phyloP scores from a whole-genome alignment of 1,139 yeast genomes.

The Blastobotrys petasosporus region DNA sequence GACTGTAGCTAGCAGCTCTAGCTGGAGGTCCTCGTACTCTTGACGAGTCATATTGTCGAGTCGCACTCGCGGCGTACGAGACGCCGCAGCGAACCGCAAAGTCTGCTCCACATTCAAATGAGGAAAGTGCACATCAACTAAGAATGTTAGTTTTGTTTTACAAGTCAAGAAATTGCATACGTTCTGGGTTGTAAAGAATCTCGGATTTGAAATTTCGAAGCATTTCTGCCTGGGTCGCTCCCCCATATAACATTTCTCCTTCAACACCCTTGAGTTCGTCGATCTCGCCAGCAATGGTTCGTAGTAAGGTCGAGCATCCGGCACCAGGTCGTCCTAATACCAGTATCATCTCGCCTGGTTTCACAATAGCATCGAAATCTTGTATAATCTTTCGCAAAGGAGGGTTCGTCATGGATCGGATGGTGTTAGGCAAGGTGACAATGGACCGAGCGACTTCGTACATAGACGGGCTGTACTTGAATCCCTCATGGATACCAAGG shows the following conservation, averaged over 20 bases:
- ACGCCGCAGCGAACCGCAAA: constrained; percentile 50
- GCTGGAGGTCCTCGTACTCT: constrained; percentile 42
- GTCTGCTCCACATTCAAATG: constrained; percentile 56
- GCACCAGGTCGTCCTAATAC: constrained; percentile 62
- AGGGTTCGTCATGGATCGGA: background rate
- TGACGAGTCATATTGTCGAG: constrained; percentile 43
- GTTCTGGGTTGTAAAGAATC: constrained; percentile 52
- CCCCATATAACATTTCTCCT: constrained; percentile 46
- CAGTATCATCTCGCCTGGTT: constrained; percentile 49
- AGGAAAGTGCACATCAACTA: constrained; percentile 51
- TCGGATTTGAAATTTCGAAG: constrained; percentile 42
- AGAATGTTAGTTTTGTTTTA: too few species aligned
- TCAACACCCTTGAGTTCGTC: constrained; percentile 33
- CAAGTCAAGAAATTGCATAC: constrained; percentile 3
- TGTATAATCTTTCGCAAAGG: constrained; percentile 8
- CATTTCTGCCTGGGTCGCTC: constrained; percentile 45
- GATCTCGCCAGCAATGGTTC: constrained; percentile 47
- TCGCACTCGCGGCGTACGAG: constrained; percentile 49
- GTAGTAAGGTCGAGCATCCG: constrained; percentile 55
- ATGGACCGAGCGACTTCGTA: constrained; percentile 38
- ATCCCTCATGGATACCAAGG: constrained; percentile 45
- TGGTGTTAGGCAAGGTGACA: constrained; percentile 28
- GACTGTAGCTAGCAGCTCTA: constrained; percentile 46
- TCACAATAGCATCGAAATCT: constrained; percentile 15
- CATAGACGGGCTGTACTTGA: constrained; percentile 46